phyloP scores from a whole-genome alignment of 116 monocot genomes.

The Cymodocea nodosa region DNA sequence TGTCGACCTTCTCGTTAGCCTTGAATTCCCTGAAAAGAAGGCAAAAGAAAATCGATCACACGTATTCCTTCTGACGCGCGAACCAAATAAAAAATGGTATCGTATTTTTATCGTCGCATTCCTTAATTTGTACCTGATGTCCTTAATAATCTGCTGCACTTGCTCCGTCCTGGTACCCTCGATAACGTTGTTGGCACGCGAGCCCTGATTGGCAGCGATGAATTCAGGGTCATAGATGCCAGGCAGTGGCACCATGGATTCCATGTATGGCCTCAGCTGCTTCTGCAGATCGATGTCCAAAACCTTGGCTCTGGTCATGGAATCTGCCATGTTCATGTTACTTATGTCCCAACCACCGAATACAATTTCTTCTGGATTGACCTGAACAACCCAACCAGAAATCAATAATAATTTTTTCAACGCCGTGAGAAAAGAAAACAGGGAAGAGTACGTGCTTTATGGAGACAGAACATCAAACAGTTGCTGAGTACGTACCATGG shows the following conservation, averaged over 20 bases:
- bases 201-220: constrained; percentile 89
- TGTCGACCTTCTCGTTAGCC: constrained; percentile 85
- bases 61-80: no score
- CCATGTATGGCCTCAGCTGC: constrained; percentile 96
- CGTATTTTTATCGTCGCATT: neutral
- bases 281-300: constrained; percentile 98
- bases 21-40: constrained; percentile 62
- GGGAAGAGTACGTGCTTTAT: neutral
- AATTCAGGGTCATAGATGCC: constrained; percentile 89
- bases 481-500: constrained; percentile 38
- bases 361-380: constrained; percentile 86
- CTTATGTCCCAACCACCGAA: constrained; percentile 99
- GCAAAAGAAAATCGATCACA: neutral
- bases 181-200: constrained; percentile 73
- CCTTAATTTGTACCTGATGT: constrained; percentile 57
- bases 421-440: neutral
- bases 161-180: constrained; percentile 86
- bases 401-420: neutral
- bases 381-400: constrained; percentile 21
- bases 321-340: constrained; percentile 79
- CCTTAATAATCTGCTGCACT: constrained; percentile 69
- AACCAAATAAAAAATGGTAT: no score
- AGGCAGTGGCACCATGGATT: constrained; percentile 81
- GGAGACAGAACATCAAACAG: neutral
- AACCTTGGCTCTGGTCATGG: constrained; percentile 91